Conservation (phyloP, 768 basidiomycete species). For the Leccinum variicolor region DNA sequence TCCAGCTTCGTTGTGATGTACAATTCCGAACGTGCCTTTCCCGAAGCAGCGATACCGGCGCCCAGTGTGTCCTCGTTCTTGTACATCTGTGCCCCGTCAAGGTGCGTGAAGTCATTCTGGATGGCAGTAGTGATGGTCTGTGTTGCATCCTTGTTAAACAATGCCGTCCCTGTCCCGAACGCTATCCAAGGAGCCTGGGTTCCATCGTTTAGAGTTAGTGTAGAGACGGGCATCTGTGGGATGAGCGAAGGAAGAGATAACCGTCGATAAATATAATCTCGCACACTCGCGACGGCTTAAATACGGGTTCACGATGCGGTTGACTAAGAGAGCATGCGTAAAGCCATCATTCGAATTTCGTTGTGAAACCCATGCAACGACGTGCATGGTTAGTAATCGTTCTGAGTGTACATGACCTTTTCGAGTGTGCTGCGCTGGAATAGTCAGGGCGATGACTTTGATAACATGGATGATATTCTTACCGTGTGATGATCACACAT, state of each 20-base stretch:
- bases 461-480: background rate
- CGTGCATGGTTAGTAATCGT: background rate
- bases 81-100: constrained; percentile 65
- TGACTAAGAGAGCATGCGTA: constrained; percentile 6
- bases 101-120: constrained; percentile 53
- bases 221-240: constrained; percentile 25
- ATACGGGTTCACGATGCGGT: constrained; percentile 4
- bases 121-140: constrained; percentile 44
- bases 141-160: constrained; percentile 43
- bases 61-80: constrained; percentile 53
- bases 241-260: constrained; percentile 5
- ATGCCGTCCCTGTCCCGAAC: constrained; percentile 61
- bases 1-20: constrained; percentile 62
- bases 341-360: too few relatives aligned
- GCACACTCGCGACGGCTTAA: background rate
- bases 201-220: constrained; percentile 54
- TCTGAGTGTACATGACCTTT: background rate
- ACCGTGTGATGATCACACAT: constrained; percentile 5
- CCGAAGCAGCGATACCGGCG: constrained; percentile 46
- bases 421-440: too few relatives aligned
- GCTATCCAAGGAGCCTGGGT: constrained; percentile 51
- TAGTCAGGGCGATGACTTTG: background rate
- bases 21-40: constrained; percentile 50
- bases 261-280: background rate
- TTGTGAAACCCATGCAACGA: too few relatives aligned